phyloP scores from a whole-genome alignment of 805 yeast genomes.

The Candida taoyuanica region DNA sequence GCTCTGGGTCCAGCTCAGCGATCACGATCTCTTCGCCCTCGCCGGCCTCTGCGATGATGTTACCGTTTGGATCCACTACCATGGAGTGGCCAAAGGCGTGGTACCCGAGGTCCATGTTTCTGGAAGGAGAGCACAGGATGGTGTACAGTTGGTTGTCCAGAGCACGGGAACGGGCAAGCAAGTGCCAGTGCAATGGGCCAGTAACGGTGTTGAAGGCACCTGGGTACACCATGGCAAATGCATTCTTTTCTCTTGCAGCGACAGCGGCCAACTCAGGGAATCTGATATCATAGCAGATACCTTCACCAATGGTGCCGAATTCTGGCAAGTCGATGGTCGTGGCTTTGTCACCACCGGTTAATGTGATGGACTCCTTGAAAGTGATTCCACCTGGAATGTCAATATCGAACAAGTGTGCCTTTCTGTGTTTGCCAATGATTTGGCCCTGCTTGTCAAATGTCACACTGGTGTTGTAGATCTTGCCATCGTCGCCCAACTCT shows the following conservation, averaged over 20 bases:
- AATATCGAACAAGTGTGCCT: conserved; percentile 87
- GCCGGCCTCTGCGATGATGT: conserved; percentile 69
- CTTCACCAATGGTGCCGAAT: conserved; percentile 68
- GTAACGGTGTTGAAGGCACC: conserved; percentile 87
- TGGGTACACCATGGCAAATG: conserved; percentile 79
- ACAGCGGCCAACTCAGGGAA: conserved; percentile 76
- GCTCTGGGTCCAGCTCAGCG: conserved; percentile 65
- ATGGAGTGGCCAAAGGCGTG: conserved; percentile 69
- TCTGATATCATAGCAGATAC: conserved; percentile 79
- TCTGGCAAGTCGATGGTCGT: conserved; percentile 45
- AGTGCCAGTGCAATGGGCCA: conserved; percentile 82
- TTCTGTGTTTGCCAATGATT: conserved; percentile 83
- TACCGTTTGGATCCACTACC: conserved; percentile 63
- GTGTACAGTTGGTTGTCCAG: conserved; percentile 72
- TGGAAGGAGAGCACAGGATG: conserved; percentile 84
- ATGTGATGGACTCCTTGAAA: conserved; percentile 76
- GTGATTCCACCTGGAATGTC: conserved; percentile 91
- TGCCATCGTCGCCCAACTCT: conserved; percentile 52
- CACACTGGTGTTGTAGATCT: conserved; percentile 69
- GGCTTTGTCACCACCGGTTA: conserved; percentile 77
- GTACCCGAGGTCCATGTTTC: conserved; percentile 55
- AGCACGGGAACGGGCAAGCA: conserved; percentile 68
- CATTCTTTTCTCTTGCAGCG: conserved; percentile 58
- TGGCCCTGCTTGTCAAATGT: conserved; percentile 75
- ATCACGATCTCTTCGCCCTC: conserved; percentile 72